Conservation (phyloP, 352 stramenopile species). For the Phytophthora aleatoria region DNA sequence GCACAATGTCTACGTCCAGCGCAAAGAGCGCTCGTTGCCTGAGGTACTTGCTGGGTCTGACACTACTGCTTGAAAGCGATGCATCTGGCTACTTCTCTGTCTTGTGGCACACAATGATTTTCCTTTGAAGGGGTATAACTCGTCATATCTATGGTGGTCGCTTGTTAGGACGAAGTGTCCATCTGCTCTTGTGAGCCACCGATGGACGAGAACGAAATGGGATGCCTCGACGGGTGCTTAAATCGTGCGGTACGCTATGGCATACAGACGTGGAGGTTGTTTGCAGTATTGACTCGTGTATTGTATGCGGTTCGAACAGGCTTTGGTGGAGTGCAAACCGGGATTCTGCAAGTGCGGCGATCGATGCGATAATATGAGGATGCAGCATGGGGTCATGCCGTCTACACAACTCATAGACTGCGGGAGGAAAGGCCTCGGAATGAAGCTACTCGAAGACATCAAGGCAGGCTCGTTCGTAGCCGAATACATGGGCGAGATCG, state of each 20-base stretch:
- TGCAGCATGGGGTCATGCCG: slow-evolving; percentile 69
- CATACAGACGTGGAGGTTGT: background rate
- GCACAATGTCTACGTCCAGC: slow-evolving; percentile 78
- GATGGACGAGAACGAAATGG: slow-evolving; percentile 38
- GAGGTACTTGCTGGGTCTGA: slow-evolving; percentile 36
- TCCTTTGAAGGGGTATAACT: slow-evolving; percentile 5
- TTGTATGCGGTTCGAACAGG: slow-evolving; percentile 30
- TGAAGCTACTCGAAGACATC: slow-evolving; percentile 55
- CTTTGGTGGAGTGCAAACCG: slow-evolving; percentile 68
- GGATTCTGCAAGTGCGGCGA: slow-evolving; percentile 68
- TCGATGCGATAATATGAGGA: slow-evolving; percentile 76
- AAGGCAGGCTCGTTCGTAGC: slow-evolving; percentile 67
- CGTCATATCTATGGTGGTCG: background rate
- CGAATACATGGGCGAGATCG: slow-evolving; percentile 87
- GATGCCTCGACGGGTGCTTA: slow-evolving; percentile 76
- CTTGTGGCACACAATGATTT: too few relatives aligned
- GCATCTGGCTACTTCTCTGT: too few relatives aligned
- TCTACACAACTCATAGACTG: slow-evolving; percentile 54
- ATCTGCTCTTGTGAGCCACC: slow-evolving; percentile 60
- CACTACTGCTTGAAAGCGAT: background rate
- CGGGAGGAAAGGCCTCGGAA: slow-evolving; percentile 66
- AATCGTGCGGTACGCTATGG: slow-evolving; percentile 61
- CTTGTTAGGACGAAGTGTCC: slow-evolving; percentile 69
- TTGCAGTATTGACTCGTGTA: background rate
- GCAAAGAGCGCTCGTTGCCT: slow-evolving; percentile 52